Percentiles rank a stretch among this genome's conserved stretches.
phyloP scores from a whole-genome alignment of 1,284 basidiomycete genomes.

The Coriolopsis trogii region DNA sequence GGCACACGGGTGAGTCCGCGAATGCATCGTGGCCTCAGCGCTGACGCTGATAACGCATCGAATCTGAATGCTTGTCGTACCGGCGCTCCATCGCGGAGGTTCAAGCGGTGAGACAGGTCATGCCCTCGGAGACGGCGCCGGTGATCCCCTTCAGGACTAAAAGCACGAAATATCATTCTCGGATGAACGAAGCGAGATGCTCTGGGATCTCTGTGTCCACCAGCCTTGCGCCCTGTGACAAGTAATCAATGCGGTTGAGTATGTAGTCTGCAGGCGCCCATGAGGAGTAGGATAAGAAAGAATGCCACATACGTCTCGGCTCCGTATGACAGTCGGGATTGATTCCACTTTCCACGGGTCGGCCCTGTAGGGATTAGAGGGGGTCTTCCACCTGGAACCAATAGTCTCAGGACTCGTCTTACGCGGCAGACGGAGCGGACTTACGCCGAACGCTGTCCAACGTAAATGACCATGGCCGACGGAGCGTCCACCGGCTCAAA shows the following conservation, averaged over 20 bases:
- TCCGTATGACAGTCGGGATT: slow-evolving; percentile 76
- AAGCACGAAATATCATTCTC: slow-evolving; percentile 6
- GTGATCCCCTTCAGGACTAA: slow-evolving; percentile 11
- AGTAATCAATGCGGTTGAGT: background rate
- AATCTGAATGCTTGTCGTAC: slow-evolving; percentile 5
- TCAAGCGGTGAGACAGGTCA: slow-evolving; percentile 15
- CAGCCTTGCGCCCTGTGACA: slow-evolving; percentile 53
- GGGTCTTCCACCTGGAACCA: slow-evolving; percentile 63
- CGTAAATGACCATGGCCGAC: slow-evolving; percentile 70
- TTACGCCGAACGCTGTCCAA: slow-evolving; percentile 71
- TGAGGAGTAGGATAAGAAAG: background rate
- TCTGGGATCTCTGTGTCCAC: slow-evolving; percentile 46
- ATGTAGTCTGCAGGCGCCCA: slow-evolving; percentile 9
- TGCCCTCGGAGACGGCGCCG: slow-evolving; percentile 13
- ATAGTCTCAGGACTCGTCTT: slow-evolving; percentile 8
- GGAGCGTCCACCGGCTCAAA: slow-evolving; percentile 60
- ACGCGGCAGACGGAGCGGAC: slow-evolving; percentile 31
- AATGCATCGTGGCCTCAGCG: slow-evolving; percentile 15
- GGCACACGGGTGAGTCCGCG: slow-evolving; percentile 15
- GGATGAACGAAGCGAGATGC: slow-evolving; percentile 22
- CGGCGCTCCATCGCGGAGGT: slow-evolving; percentile 16
- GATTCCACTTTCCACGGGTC: slow-evolving; percentile 65
- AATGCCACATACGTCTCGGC: slow-evolving; percentile 65
- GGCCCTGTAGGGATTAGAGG: slow-evolving; percentile 63
- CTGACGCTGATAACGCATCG: slow-evolving; percentile 17